Conservation (phyloP, 805 yeast species). For the Saturnispora diversa region DNA sequence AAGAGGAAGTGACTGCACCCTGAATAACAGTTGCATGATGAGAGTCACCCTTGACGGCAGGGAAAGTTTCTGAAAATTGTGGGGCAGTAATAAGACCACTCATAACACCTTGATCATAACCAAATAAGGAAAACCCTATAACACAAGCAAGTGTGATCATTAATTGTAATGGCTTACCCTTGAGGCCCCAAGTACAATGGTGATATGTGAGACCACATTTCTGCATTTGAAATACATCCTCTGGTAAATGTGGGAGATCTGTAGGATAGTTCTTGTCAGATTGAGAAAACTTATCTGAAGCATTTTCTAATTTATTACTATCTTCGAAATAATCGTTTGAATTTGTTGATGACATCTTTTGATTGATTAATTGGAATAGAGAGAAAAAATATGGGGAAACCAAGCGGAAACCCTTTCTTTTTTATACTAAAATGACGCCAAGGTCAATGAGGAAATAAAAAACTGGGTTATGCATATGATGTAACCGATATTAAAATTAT, state of each 20-base stretch:
- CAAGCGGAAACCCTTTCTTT: no score
- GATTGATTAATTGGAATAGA: background rate
- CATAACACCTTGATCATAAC: slow-evolving; percentile 79
- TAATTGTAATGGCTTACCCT: slow-evolving; percentile 44
- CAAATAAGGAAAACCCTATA: slow-evolving; percentile 59
- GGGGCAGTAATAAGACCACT: slow-evolving; percentile 52
- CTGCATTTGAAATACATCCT: slow-evolving; percentile 1
- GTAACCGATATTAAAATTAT: no score
- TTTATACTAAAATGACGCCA: no score
- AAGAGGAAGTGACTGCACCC: slow-evolving; percentile 64
- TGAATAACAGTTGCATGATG: slow-evolving; percentile 51
- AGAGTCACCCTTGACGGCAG: slow-evolving; percentile 34
- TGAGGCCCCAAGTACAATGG: slow-evolving; percentile 44
- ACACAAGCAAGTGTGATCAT: slow-evolving; percentile 53
- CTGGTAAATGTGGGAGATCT: slow-evolving; percentile 6
- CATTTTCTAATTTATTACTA: slow-evolving; percentile 4
- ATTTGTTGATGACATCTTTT: background rate
- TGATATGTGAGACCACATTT: slow-evolving; percentile 8
- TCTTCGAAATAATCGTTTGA: slow-evolving; percentile 5
- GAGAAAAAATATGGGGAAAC: background rate
- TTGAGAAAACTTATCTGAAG: slow-evolving; percentile 4
- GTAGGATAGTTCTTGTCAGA: slow-evolving; percentile 5
- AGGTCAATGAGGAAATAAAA: no score
- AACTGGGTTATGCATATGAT: background rate
- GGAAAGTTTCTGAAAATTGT: slow-evolving; percentile 58